Evolutionary conservation across 306 rosid species (phyloP).

Genomic region (Vigna hirtella): DNA sequence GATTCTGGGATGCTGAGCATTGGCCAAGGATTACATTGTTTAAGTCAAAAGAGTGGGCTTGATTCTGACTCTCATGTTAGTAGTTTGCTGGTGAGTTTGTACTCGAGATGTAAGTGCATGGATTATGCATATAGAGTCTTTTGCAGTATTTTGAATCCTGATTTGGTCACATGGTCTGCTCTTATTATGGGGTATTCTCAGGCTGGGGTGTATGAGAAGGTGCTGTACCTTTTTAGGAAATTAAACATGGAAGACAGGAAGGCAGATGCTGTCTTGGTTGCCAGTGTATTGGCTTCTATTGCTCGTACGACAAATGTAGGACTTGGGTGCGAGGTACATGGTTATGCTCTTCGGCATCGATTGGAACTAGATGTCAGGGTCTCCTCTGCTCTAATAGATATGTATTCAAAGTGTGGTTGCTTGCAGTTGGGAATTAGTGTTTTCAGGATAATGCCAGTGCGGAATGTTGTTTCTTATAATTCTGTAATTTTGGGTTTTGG

Average conservation of each 20-base stretch:
- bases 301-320: constrained; percentile 61
- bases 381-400: constrained; percentile 75
- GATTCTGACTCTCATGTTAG: constrained; percentile 67
- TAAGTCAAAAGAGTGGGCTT: constrained; percentile 63
- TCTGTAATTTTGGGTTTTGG: constrained; percentile 77
- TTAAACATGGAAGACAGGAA: constrained; percentile 61
- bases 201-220: constrained; percentile 63
- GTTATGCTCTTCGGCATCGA: constrained; percentile 74
- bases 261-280: constrained; percentile 71
- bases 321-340: constrained; percentile 76
- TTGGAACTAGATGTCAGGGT: constrained; percentile 74
- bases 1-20: constrained; percentile 59
- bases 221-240: constrained; percentile 63
- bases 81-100: constrained; percentile 83
- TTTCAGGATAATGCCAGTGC: constrained; percentile 61
- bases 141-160: constrained; percentile 64
- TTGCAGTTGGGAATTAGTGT: constrained; percentile 64
- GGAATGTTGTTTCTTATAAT: constrained; percentile 75
- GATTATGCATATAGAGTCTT: constrained; percentile 69
- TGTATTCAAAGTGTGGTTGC: constrained; percentile 87
- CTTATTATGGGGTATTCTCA: constrained; percentile 80
- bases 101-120: constrained; percentile 77
- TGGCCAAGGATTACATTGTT: constrained; percentile 76
- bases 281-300: constrained; percentile 77
- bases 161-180: constrained; percentile 89